Evolutionary conservation across 805 yeast species (phyloP), one percentile per base, ranked within the genome.

Genomic region (Candida sakaeoensis): DNA sequence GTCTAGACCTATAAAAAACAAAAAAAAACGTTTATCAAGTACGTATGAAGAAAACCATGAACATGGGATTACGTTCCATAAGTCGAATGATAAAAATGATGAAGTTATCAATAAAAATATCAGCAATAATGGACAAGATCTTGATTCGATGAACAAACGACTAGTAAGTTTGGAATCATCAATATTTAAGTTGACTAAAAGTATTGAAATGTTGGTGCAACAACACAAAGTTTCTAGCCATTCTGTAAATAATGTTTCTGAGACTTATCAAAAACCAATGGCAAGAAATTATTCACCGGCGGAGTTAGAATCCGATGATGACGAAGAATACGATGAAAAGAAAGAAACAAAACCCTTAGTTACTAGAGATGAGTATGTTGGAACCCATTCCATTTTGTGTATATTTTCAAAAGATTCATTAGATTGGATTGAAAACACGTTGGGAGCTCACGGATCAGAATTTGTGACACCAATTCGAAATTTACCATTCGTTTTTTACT

Each of bases 351-450:
- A 28, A 28, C 9, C 32, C 5, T 28, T 28, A 10, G 6, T 10
- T 3, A 8, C 26, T 8, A 23, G 33, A 28, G 56, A 51, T 29
- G 56, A 57, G 21, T 67, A 52, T 40, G 54, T 58, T 27, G 72
- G 70, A 6, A 49, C 60, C 19, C 72, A 67, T 41, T 64, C 71
- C 12, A 54, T 63, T 27, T 40, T 63, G 39, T 53, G 61, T 24
- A 58, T 66, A 4, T 58, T 65, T 34, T 63, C 70, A 2, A 51
- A 54, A 12, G 58, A 59, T 36, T 62, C 68, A 9, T 41, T 65
- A 42, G 52, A 49, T 18, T 65, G 64, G 63, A 58, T 68, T 27
- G 52, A 51, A 19, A 44, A 42, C 7, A 48, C 53, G 18, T 46
- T 68, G 12, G 57, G 59, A 1, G 49, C 53, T 1, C 53, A 48